Evolutionary conservation across 2,329 filamentous ascomycete genomes (phyloP).

Genomic region (Penicillium sp.): DNA sequence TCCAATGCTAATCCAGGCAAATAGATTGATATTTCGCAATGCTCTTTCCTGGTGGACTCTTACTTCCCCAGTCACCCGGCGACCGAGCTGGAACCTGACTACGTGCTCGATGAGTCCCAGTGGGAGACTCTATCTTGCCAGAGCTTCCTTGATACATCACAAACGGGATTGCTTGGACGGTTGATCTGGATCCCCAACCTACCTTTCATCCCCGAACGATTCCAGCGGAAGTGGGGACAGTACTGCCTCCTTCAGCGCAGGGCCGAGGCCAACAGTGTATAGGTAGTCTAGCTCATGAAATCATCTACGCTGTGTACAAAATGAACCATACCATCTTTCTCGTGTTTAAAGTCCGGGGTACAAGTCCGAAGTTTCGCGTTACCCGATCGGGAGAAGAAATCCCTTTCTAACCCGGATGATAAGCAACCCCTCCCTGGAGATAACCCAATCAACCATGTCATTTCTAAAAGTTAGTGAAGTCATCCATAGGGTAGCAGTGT

Average conservation of each 20-base stretch:
- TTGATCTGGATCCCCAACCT: conserved; percentile 78
- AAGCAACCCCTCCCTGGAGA: conserved; percentile 14
- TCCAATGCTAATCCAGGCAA: conserved; percentile 13
- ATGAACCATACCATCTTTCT: neutral
- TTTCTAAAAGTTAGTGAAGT: neutral
- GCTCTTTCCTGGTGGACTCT: conserved; percentile 84
- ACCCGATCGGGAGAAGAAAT: conserved; percentile 39
- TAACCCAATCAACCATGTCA: conserved; percentile 10
- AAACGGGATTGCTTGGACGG: conserved; percentile 70
- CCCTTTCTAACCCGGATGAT: conserved; percentile 21
- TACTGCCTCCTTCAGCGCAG: conserved; percentile 78
- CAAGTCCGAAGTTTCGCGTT: conserved; percentile 23
- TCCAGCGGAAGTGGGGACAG: conserved; percentile 75
- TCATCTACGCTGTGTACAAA: neutral
- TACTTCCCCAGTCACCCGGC: conserved; percentile 62
- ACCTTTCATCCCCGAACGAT: conserved; percentile 65
- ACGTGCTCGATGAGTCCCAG: conserved; percentile 66
- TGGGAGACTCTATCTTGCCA: conserved; percentile 79
- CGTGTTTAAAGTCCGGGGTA: conserved; percentile 8
- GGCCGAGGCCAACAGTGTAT: conserved; percentile 11
- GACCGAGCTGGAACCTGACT: conserved; percentile 75
- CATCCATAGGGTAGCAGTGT: neutral
- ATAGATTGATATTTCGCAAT: conserved; percentile 67
- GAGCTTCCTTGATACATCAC: conserved; percentile 75
- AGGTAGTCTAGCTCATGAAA: neutral